Evolutionary conservation across 1,139 yeast species (phyloP), one percentile per base, ranked within the genome.

Genomic region (Yamadazyma trypodendri): DNA sequence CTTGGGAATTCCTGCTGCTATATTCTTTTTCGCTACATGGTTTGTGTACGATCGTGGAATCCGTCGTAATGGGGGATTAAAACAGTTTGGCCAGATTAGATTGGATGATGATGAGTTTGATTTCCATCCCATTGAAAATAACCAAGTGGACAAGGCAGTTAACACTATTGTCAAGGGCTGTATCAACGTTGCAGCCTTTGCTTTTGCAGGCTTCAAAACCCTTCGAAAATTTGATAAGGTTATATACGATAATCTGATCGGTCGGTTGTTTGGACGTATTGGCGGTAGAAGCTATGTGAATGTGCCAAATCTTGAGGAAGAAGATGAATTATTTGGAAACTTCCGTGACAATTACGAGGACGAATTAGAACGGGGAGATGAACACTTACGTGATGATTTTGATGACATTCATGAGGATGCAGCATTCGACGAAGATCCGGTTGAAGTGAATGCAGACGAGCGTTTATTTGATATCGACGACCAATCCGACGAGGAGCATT

Each of bases 11-110:
- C 94, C 95, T 6, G 53, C 84, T 17, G 50, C 65, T 1, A 72
- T 80, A 11, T 80, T 86, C 45, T 51, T 78, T 3, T 69, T 66
- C 32, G 75, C 83, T 4, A 70, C 79, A 1, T 82, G 83, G 78
- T 79, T 87, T 61, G 81, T 88, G 15, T 89, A 85, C 60, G 92
- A 86, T 43, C 77, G 81, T 50, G 95, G 95, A 15, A 79, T 84
- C 41, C 76, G 84, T 43, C 75, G 95, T 59, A 80, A 84, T 57
- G 89, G 92, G 36, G 89, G 95, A 6, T 81, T 86, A 58, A 72
- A 81, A 42, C 71, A 88, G 50, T 80, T 86, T 53, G 96, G 97
- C 12, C 95, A 85, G 58, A 90, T 90, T 40, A 72, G 96, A 52
- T 72, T 90, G 35, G 94, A 85, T 40, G 89, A 81, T 32, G 87